Evolutionary conservation across 495 filamentous ascomycete genomes (phyloP).

Genomic region (Jackrogersella minutella): DNA sequence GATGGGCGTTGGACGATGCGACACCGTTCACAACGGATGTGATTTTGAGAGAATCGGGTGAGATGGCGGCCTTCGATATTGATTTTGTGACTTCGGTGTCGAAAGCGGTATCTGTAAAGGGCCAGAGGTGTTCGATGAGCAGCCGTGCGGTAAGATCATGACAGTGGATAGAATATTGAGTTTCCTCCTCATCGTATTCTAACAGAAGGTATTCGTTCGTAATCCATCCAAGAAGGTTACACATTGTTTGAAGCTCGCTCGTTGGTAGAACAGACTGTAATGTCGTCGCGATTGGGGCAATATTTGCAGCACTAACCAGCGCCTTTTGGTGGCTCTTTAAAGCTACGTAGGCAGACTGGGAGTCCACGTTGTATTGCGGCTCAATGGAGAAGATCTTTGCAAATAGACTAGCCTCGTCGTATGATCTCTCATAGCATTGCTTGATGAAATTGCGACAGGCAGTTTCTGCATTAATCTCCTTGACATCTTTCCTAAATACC

Average conservation of each 20-base stretch:
- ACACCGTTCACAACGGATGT: conserved; percentile 49
- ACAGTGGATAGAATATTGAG: conserved; percentile 74
- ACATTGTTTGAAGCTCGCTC: conserved; percentile 62
- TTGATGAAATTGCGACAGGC: conserved; percentile 59
- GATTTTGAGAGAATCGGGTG: conserved; percentile 54
- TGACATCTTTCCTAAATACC: conserved; percentile 55
- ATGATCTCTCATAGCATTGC: conserved; percentile 58
- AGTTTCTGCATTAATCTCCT: conserved; percentile 53
- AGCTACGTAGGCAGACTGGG: conserved; percentile 52
- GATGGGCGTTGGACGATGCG: conserved; percentile 65
- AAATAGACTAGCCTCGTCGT: conserved; percentile 58
- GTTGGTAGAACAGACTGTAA: conserved; percentile 53
- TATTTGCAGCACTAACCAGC: conserved; percentile 54
- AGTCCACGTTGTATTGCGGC: conserved; percentile 52
- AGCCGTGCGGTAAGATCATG: conserved; percentile 68
- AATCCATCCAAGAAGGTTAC: conserved; percentile 80
- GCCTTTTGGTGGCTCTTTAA: conserved; percentile 52
- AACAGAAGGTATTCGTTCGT: conserved; percentile 81
- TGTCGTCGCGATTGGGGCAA: conserved; percentile 56
- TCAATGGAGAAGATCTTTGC: conserved; percentile 59
- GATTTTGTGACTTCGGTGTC: conserved; percentile 61
- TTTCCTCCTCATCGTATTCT: conserved; percentile 76
- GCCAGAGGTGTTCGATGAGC: conserved; percentile 61
- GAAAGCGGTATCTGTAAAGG: conserved; percentile 58
- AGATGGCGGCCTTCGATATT: conserved; percentile 54